Evolutionary conservation across 805 yeast species (phyloP), one percentile per base, ranked within the genome.

Genomic region (Myxozyma geophila): DNA sequence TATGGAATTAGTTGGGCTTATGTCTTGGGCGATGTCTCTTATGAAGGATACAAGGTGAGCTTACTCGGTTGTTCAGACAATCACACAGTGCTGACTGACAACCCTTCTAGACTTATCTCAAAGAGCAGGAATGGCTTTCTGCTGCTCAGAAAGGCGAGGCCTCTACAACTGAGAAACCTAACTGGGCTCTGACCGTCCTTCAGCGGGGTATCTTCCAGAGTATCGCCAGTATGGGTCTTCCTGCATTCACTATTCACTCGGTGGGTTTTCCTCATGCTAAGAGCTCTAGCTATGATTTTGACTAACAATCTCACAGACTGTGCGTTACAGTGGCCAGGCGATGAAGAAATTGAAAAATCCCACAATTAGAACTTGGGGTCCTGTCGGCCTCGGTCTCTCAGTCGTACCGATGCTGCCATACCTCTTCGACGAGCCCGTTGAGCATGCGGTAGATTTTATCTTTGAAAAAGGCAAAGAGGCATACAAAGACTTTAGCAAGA

Each of bases 181-280:
- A 88, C 73, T 90, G 92, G 91, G 82, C 82, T 69, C 67, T 87
- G 59, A 84, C 82, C 7, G 86, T 82, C 7, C 70, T 87, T 46
- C 86, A 89, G 74, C 82, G 96, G 74, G 92, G 89, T n/a, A 70
- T 89, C 33, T 89, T 89, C 78, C 96, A 89, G 75, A 81, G 88
- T 67, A 80, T 90, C 67, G 96, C 96, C 1, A 85, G 90, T 51
- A 90, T 89, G 95, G 93, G 90, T 15, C 79, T 89, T 48, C 96
- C 96, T 9, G 96, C 96, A 2, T 85, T 89, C 75, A 89, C 96
- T 5, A 89, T 89, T 70, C 96, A 89, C 74, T 81, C 88, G 1
- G 69, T 66, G 41, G 21, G 67, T 47, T 12, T 35, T 36, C 17
- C 28, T n/a, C 36, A 7, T 21, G 8, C 12, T 46, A 4, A 8